Evolutionary conservation across 108 stramenopile species (phyloP), one percentile per base, ranked within the genome.

Genomic region (Skeletonema menzelii): DNA sequence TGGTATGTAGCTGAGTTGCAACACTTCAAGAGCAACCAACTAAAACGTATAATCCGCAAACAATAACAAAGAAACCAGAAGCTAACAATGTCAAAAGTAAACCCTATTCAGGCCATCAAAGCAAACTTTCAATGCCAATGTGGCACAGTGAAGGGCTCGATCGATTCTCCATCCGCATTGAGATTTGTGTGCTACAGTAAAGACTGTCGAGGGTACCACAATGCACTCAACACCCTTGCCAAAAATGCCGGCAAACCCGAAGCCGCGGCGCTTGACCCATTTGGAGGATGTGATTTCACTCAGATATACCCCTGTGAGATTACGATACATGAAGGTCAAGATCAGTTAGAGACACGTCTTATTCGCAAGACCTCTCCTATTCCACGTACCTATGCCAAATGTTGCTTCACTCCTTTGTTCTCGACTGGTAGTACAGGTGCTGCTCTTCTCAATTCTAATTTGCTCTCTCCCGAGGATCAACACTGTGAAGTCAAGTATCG

Each of bases 181-280:
- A 64, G 79, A 63, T 44, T 84, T n/a, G 83, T 84, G 13, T 84
- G 83, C 67, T 79, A 84, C 60, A 77, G 83, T 31, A 63, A 63
- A 37, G 83, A 84, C 34, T 84, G 79, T 64, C 65, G 79, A 46
- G 83, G 79, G 34, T 84, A 84, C 47, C 80, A 73, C 60, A 71
- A 80, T 15, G 67, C 79, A 12, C 40, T 84, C n/a, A 73, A 84
- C 59, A 35, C 63, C 2, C 47, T 69, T 8, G 83, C 83, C 28
- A 13, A 24, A 8, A 61, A 53, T 34, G 32, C 44, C 2, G 32
- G 47, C 15, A 22, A 42, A 26, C 56, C 53, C 42, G 56, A 26
- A 62, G 42, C 65, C 10, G 62, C 63, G 4, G 34, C 17, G 7
- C 40, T 74, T 3, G 56, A 83, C 38, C 14, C 72, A 12, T 83